Percentiles rank a stretch among this genome's conserved stretches.
phyloP scores from a whole-genome alignment of 352 stramenopile species.

The Phytophthora aleatoria region DNA sequence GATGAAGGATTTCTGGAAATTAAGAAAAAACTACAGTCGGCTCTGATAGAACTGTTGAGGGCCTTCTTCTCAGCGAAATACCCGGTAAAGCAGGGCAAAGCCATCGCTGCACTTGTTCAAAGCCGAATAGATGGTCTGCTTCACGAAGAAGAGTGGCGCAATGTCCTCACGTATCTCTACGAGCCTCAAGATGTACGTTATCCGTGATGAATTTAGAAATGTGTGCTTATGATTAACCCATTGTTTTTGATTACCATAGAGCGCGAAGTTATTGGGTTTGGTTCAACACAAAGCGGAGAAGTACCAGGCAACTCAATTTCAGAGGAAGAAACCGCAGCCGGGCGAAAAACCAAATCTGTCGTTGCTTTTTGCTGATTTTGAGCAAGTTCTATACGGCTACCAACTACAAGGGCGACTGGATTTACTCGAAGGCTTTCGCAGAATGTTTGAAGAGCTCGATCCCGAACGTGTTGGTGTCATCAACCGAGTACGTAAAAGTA shows the following conservation, averaged over 20 bases:
- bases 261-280: conserved; percentile 47
- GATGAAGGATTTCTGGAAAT: conserved; percentile 84
- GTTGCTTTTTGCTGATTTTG: conserved; percentile 61
- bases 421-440: conserved; percentile 60
- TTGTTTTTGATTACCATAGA: conserved; percentile 27
- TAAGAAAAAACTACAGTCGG: conserved; percentile 76
- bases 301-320: conserved; percentile 22
- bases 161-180: conserved; percentile 81
- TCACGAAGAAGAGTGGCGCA: conserved; percentile 70
- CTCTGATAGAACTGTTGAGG: conserved; percentile 70
- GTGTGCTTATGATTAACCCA: too few relatives aligned
- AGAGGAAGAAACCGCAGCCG: conserved; percentile 15
- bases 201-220: too few relatives aligned
- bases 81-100: conserved; percentile 67
- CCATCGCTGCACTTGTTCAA: conserved; percentile 55
- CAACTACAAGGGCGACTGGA: conserved; percentile 70
- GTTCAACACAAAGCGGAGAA: conserved; percentile 49
- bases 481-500: conserved; percentile 32
- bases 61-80: conserved; percentile 73
- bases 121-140: conserved; percentile 43
- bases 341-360: conserved; percentile 23
- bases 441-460: conserved; percentile 55
- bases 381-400: conserved; percentile 78
- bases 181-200: conserved; percentile 65
- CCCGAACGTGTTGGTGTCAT: conserved; percentile 63